phyloP scores from a whole-genome alignment of 768 basidiomycete species.

The Boletus reticulatus region DNA sequence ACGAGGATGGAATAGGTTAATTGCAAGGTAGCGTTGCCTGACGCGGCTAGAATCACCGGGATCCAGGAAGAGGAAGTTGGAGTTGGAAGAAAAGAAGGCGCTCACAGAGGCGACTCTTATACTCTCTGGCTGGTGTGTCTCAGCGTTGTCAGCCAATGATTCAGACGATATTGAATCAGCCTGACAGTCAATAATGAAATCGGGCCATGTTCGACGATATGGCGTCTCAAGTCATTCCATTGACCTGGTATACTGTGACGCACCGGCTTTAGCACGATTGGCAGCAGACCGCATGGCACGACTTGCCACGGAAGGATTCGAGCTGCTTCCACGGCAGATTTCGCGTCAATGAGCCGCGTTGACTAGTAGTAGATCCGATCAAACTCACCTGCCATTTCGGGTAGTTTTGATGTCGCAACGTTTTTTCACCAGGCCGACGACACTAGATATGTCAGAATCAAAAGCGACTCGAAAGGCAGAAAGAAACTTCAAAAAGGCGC shows the following conservation, averaged over 20 bases:
- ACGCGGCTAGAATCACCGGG: constrained; percentile 49
- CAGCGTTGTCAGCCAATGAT: constrained; percentile 14
- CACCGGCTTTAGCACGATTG: too few relatives aligned
- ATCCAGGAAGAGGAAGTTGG: constrained; percentile 40
- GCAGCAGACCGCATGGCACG: not conserved
- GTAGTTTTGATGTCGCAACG: not conserved
- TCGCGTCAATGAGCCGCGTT: too few relatives aligned
- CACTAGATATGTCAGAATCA: constrained; percentile 15
- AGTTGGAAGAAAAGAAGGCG: constrained; percentile 31
- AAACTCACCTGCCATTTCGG: not conserved
- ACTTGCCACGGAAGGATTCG: not conserved
- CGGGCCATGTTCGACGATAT: not conserved
- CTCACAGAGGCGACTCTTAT: constrained; percentile 19
- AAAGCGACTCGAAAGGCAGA: constrained; percentile 19
- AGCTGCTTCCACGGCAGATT: not conserved
- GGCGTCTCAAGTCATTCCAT: too few relatives aligned
- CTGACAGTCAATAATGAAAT: constrained; percentile 12
- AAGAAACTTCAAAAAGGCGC: constrained; percentile 23
- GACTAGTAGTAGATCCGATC: too few relatives aligned
- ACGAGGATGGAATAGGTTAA: constrained; percentile 19
- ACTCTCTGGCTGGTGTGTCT: constrained; percentile 15
- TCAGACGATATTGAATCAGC: constrained; percentile 7
- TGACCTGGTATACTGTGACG: not conserved
- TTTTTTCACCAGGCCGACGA: not conserved
- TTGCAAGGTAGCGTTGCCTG: constrained; percentile 14